These are phyloP conservation scores for Hyaloperonospora brassicae DNA, from an alignment of 352 stramenopile species.

Conservation along the genomic window DNA sequence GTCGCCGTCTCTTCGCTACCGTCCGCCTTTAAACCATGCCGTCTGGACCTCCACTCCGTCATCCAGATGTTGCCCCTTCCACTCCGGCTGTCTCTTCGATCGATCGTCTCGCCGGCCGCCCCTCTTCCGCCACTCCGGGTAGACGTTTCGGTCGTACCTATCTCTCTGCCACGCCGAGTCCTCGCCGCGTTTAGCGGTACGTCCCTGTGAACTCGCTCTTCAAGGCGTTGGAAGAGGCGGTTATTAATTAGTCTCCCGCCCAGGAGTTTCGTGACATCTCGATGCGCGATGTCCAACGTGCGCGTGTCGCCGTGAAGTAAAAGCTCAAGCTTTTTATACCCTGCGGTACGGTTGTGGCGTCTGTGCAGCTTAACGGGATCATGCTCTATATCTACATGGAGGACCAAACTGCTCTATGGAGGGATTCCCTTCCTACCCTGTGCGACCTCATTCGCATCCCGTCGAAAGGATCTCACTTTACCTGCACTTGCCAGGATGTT, in stretches of 20 bases:
- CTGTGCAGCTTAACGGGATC: neutral
- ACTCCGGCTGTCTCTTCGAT: too few species aligned
- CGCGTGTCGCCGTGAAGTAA: neutral
- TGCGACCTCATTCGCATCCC: neutral
- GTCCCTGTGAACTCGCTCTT: neutral
- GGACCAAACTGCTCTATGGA: neutral
- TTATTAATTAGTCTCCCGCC: neutral
- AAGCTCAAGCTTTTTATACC: neutral
- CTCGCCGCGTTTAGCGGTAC: too few species aligned
- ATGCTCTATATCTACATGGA: neutral
- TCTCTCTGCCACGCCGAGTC: too few species aligned
- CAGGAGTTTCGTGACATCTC: neutral
- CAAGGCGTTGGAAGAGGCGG: neutral
- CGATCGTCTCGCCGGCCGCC: too few species aligned
- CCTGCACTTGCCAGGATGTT: neutral
- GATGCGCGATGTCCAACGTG: neutral
- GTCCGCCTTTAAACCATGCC: too few species aligned
- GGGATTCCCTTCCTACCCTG: neutral
- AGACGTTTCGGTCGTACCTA: too few species aligned
- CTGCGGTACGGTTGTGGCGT: neutral
- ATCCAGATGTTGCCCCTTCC: too few species aligned
- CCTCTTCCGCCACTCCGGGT: too few species aligned
- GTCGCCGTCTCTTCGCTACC: too few species aligned
- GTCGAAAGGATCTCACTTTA: neutral
- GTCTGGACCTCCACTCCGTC: too few species aligned